Conservation (phyloP, 306 rosid species). For the Vicia sativa region DNA sequence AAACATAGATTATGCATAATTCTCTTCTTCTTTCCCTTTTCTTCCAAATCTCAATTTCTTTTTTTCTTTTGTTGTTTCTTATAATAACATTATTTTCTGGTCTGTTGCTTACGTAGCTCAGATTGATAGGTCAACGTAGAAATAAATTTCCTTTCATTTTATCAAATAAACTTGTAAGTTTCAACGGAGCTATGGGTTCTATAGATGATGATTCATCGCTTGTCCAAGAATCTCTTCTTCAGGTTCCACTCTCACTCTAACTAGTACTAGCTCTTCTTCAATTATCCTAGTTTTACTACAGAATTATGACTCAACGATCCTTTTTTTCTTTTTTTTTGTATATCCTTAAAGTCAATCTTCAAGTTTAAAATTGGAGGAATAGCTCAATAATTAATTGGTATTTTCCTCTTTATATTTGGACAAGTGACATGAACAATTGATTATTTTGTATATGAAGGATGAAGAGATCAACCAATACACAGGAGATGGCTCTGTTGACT, state of each 20-base stretch:
- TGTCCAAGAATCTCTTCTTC: conserved; percentile 41
- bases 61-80: too few species aligned
- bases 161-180: too few species aligned
- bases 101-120: not conserved
- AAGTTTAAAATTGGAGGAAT: too few species aligned
- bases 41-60: too few species aligned
- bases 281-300: not conserved
- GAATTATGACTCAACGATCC: too few species aligned
- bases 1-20: too few species aligned
- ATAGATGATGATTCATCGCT: conserved; percentile 25
- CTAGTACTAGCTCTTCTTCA: not conserved
- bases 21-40: too few species aligned
- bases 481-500: conserved; percentile 74
- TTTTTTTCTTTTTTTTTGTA: too few species aligned
- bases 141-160: too few species aligned
- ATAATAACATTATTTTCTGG: too few species aligned
- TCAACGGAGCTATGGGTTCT: conserved; percentile 28
- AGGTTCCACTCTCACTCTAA: conserved; percentile 32
- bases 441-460: conserved; percentile 46
- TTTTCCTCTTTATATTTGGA: too few species aligned
- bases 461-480: conserved; percentile 47
- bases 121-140: not conserved
- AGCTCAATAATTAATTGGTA: too few species aligned
- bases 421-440: conserved; percentile 11
- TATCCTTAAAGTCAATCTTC: not conserved